A percentile compares a stretch with the other conserved stretches of the same genome.
Evolutionary conservation across 2,329 filamentous ascomycete species (phyloP).

Genomic region (Nemania serpens): DNA sequence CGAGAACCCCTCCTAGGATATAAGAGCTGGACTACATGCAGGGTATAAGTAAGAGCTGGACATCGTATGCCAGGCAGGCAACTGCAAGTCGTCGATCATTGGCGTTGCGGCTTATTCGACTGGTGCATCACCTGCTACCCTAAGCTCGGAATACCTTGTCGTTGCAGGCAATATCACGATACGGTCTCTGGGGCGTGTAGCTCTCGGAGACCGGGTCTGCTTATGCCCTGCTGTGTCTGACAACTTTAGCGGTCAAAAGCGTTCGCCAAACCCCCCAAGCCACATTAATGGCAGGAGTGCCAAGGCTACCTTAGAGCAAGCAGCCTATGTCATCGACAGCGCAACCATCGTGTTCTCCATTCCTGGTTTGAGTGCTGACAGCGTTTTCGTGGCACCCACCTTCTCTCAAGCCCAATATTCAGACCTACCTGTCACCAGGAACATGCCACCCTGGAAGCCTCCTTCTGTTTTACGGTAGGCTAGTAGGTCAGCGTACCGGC

Average conservation of each 20-base stretch:
- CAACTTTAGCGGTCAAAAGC: conserved; percentile 2
- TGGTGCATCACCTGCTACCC: too few relatives aligned
- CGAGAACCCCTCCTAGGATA: too few relatives aligned
- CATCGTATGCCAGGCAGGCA: neutral
- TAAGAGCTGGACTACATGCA: too few relatives aligned
- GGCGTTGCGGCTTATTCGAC: neutral
- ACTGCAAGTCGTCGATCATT: neutral
- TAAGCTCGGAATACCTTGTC: neutral
- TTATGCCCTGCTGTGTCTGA: neutral
- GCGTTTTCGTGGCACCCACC: neutral
- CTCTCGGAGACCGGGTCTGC: conserved; percentile 13
- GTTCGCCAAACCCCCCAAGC: neutral
- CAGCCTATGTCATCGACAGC: neutral
- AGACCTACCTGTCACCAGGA: neutral
- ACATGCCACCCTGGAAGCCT: neutral
- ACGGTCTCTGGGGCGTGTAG: neutral
- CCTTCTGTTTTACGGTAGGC: neutral
- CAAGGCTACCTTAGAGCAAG: neutral
- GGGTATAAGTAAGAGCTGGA: too few relatives aligned
- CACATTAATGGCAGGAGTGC: neutral
- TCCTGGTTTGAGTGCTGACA: conserved; percentile 10
- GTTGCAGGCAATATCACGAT: neutral
- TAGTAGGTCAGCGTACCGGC: neutral
- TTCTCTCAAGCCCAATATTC: neutral
- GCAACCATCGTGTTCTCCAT: neutral